phyloP scores from a whole-genome alignment of 2,329 filamentous ascomycete species.

The Talaromyces rugulosus region DNA sequence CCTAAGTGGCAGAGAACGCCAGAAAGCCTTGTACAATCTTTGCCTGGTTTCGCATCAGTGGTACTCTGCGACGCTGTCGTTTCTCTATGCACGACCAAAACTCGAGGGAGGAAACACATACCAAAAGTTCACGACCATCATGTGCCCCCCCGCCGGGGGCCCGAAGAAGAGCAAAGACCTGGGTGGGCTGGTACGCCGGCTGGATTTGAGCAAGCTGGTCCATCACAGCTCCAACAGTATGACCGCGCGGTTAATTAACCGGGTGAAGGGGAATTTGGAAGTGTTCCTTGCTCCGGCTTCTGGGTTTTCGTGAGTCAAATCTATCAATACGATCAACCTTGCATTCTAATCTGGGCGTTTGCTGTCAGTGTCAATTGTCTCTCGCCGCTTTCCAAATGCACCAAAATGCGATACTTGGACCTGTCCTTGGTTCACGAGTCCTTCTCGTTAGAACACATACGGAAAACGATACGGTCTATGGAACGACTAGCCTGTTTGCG shows the following conservation, averaged over 20 bases:
- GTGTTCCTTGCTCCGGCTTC: conserved; percentile 56
- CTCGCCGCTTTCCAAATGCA: conserved; percentile 54
- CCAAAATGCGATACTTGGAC: conserved; percentile 47
- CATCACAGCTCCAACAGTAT: conserved; percentile 56
- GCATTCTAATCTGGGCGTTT: not conserved
- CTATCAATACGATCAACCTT: not conserved
- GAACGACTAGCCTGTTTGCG: conserved; percentile 41
- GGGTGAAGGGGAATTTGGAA: conserved; percentile 50
- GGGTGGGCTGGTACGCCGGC: conserved; percentile 47
- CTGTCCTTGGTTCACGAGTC: conserved; percentile 50
- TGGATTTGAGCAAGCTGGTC: conserved; percentile 54
- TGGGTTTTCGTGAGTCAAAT: conserved; percentile 49
- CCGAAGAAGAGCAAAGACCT: conserved; percentile 44
- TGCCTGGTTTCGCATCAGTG: conserved; percentile 53
- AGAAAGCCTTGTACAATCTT: conserved; percentile 48
- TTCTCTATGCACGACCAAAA: conserved; percentile 51
- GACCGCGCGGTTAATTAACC: conserved; percentile 54
- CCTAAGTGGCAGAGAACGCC: conserved; percentile 26
- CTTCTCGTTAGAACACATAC: conserved; percentile 47
- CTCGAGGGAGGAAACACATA: conserved; percentile 50
- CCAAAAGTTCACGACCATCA: conserved; percentile 49
- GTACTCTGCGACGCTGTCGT: conserved; percentile 50
- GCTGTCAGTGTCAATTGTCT: conserved; percentile 48
- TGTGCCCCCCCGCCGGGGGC: conserved; percentile 47
- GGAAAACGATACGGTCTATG: conserved; percentile 48